A percentile compares a stretch with the other conserved stretches of the same genome.
Evolutionary conservation across 768 basidiomycete species (phyloP).

Genomic region (Trametes punicea): DNA sequence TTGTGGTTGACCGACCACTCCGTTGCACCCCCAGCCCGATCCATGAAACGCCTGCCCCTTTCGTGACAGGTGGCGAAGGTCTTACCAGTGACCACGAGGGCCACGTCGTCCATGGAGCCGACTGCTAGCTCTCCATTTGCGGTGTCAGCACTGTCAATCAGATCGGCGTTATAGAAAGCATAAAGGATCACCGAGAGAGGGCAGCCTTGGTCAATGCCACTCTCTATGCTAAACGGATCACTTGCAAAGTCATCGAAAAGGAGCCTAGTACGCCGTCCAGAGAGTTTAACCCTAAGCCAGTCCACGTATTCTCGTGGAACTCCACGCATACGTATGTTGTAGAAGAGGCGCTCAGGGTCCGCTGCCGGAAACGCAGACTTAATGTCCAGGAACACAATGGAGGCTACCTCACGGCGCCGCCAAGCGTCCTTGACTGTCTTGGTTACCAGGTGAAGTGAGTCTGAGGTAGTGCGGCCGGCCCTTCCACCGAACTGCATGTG

Average conservation of each 20-base stretch:
- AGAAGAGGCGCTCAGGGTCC: conserved; percentile 12
- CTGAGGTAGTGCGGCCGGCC: conserved; percentile 24
- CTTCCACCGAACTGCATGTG: conserved; percentile 27
- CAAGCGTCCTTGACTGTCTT: conserved; percentile 25
- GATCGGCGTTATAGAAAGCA: conserved; percentile 32
- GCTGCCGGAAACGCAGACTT: conserved; percentile 33
- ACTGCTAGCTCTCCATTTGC: conserved; percentile 10
- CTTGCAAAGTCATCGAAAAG: conserved; percentile 29
- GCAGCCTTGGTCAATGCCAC: too few species aligned
- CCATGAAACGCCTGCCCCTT: conserved; percentile 7
- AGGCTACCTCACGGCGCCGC: conserved; percentile 28
- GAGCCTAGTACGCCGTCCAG: conserved; percentile 20
- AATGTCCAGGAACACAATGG: conserved; percentile 31
- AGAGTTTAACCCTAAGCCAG: conserved; percentile 21
- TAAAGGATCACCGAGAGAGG: conserved; percentile 31
- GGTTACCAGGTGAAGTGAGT: conserved; percentile 26
- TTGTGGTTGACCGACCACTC: conserved; percentile 31
- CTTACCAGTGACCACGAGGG: background rate
- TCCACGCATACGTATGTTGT: conserved; percentile 17
- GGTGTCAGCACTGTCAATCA: conserved; percentile 15
- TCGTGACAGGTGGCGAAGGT: conserved; percentile 4
- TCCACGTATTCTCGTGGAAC: conserved; percentile 17
- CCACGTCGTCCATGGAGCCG: conserved; percentile 22
- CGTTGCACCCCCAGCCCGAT: conserved; percentile 21
- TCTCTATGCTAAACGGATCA: conserved; percentile 11